Evolutionary conservation across 139 green algal species (phyloP), one percentile per base, ranked within the genome.

Genomic region (Asterochloris erici): DNA sequence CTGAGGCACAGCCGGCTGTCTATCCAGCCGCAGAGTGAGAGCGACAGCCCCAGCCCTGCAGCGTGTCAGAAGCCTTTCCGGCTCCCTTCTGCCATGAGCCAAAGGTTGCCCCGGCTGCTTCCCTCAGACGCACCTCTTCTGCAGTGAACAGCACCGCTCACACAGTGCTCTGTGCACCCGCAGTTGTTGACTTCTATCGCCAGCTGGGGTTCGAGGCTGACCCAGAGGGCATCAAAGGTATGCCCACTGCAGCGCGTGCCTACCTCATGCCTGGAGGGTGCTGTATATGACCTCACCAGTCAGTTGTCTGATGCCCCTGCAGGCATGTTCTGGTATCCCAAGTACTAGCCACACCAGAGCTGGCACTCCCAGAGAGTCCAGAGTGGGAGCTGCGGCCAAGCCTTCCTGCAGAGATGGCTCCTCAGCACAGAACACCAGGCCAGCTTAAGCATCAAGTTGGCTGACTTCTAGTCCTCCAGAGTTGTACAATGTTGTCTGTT

Each of bases 191-290:
- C 68, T 98, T 98, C 69, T 98, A 98, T 84, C 77, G 84, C 26
- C 77, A 86, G n/a, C 84, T 99, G 75, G 96, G 96, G 11, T 99
- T 99, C 84, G 91, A 96, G 82, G 83, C 90, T 0, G 96, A 99
- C 84, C 94, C 95, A 13, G 89, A 97, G 21, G 95, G 95, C 27
- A 98, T 99, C 86, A 98, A 97, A 83, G 79, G 71, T 15, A 68
- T 68, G 11, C 17, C 1, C 28, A 14, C n/a, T 26, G 21, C 24
- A 38, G 71, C 71, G 4, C 71, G 63, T 6, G 38, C 38, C 38
- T 54, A 54, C 38, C 38, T 54, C 6, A 54, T 54, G 38, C 38
- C 38, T 54, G 38, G 38, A 54, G 38, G 38, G 38, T 54, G 38
- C 38, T 54, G 4, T 54, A 6, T 54, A 54, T 6, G 38, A 54